Evolutionary conservation across 2,329 filamentous ascomycete species (phyloP).

Genomic region (Talaromyces verruculosus): DNA sequence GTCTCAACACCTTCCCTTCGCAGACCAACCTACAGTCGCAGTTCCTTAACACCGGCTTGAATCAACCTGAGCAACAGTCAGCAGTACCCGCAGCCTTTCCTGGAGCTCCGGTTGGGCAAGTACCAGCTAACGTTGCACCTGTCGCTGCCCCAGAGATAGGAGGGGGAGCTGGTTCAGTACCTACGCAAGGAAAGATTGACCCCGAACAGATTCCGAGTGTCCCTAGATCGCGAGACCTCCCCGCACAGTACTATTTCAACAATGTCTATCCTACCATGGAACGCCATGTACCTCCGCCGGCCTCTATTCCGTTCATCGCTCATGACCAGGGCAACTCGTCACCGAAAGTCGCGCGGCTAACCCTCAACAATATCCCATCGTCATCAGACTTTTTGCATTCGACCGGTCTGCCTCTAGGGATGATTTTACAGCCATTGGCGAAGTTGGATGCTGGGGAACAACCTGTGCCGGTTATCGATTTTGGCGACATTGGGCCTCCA

Average conservation of each 20-base stretch:
- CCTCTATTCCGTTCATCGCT: slow-evolving; percentile 85
- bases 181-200: slow-evolving; percentile 74
- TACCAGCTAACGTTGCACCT: slow-evolving; percentile 23
- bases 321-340: slow-evolving; percentile 96
- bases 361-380: slow-evolving; percentile 88
- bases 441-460: slow-evolving; percentile 79
- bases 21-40: slow-evolving; percentile 53
- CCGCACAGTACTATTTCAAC: slow-evolving; percentile 79
- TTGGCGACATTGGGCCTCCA: slow-evolving; percentile 85
- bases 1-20: slow-evolving; percentile 16
- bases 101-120: slow-evolving; percentile 24
- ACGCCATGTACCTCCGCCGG: slow-evolving; percentile 84
- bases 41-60: slow-evolving; percentile 59
- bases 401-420: slow-evolving; percentile 80
- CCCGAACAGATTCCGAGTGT: slow-evolving; percentile 92
- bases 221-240: slow-evolving; percentile 75
- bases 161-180: slow-evolving; percentile 56
- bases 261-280: slow-evolving; percentile 96
- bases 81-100: slow-evolving; percentile 31
- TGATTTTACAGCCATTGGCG: slow-evolving; percentile 86
- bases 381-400: slow-evolving; percentile 74
- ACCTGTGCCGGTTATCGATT: slow-evolving; percentile 88
- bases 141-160: slow-evolving; percentile 30
- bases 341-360: slow-evolving; percentile 87
- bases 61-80: slow-evolving; percentile 38